Evolutionary conservation across 2,329 filamentous ascomycete species (phyloP), one percentile per base, ranked within the genome.

Genomic region (Basipetospora sp.): DNA sequence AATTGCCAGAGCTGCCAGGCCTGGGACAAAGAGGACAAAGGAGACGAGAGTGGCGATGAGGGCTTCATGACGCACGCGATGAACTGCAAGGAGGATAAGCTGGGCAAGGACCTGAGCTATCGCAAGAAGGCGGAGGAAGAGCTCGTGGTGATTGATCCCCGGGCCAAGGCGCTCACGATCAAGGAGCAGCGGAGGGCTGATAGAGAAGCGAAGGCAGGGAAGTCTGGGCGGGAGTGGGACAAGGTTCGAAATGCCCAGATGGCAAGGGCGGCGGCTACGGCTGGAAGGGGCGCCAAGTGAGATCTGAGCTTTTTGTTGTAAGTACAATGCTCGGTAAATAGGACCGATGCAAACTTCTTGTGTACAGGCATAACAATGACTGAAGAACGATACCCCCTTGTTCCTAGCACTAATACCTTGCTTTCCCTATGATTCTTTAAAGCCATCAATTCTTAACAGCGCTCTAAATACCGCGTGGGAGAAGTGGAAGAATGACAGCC

Each of bases 21-120:
- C 0, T 94, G 87, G 85, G 81, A 92, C 50, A 63, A 65, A 10
- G 64, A 69, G 16, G 63, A 63, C 3, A 26, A 41, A 4, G 39
- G 36, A 17, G 40, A 45, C 10, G 72, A 77, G 3, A 69, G 67
- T 46, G 71, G 74, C 42, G 74, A 74, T 34, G 66, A 71, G 34
- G 77, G 76, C 6, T 96, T 88, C 87, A 83, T 94, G 75, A 74
- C 74, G 4, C 88, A 96, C 55, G 68, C 74, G 8, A 65, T 98
- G 26, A 83, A 72, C 32, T 96, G 94, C 55, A 81, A 80, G 27
- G 90, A 87, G 43, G 90, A 96, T 49, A 81, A 79, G 45, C 59
- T 94, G 5, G 90, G 90, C 15, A 96, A 96, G 53, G 84, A 96
- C 57, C 59, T 96, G 38, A 84, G 73, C 37, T 94, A 90, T 69